phyloP scores from a whole-genome alignment of 768 basidiomycete species.

The Naganishia vaughanmartiniae region DNA sequence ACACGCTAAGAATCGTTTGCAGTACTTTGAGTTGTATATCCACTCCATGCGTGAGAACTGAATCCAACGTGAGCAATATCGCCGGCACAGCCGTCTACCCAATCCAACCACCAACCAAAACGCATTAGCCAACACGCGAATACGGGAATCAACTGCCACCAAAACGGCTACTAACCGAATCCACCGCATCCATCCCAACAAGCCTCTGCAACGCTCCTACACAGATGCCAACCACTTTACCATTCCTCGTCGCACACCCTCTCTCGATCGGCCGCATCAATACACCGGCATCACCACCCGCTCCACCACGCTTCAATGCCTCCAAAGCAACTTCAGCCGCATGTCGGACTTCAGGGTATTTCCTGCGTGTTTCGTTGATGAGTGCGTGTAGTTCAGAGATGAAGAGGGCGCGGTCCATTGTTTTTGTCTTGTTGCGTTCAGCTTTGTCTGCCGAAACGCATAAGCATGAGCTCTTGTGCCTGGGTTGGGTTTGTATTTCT shows the following conservation, averaged over 20 bases:
- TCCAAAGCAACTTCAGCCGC: constrained; percentile 46
- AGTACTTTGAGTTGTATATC: constrained; percentile 94
- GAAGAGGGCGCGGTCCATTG: constrained; percentile 49
- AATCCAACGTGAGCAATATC: constrained; percentile 78
- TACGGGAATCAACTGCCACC: too few relatives aligned
- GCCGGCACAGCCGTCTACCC: constrained; percentile 67
- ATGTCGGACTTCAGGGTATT: constrained; percentile 85
- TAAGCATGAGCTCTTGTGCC: background rate
- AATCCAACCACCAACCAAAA: too few relatives aligned
- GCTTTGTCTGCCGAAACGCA: background rate
- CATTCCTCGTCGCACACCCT: constrained; percentile 87
- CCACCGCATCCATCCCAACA: constrained; percentile 80
- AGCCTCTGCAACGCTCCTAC: constrained; percentile 86
- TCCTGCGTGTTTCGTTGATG: constrained; percentile 80
- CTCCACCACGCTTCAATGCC: constrained; percentile 32
- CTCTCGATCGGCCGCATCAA: constrained; percentile 84
- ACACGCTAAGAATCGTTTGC: constrained; percentile 83
- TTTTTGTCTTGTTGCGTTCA: background rate
- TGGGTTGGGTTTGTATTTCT: too few relatives aligned
- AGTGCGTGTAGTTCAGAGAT: constrained; percentile 61
- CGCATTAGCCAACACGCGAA: background rate
- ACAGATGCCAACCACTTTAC: constrained; percentile 89
- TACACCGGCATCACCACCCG: constrained; percentile 60
- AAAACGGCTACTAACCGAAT: constrained; percentile 46
- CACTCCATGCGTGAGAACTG: constrained; percentile 87